Evolutionary conservation across 495 filamentous ascomycete genomes (phyloP).

Genomic region (Aspergillus cavernicola): DNA sequence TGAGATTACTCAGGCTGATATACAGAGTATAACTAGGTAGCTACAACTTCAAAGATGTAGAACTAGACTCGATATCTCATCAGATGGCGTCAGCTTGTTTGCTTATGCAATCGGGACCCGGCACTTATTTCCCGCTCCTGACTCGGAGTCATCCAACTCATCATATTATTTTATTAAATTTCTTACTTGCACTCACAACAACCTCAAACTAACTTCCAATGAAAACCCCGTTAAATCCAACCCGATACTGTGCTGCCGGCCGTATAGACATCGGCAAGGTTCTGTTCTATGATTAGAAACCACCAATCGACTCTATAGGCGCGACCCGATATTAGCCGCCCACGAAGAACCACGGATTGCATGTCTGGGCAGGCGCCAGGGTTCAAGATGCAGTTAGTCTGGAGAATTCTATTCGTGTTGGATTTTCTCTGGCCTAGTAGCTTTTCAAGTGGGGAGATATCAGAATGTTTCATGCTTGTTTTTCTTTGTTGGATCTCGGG

Average conservation of each 20-base stretch:
- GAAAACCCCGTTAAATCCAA: background rate
- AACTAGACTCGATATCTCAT: too few species aligned
- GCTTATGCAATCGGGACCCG: too few species aligned
- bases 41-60: too few species aligned
- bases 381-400: background rate
- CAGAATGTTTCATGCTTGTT: background rate
- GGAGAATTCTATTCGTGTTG: background rate
- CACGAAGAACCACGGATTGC: background rate
- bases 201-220: background rate
- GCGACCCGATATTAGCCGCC: constrained; percentile 7
- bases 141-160: background rate
- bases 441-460: background rate
- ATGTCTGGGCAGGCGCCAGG: constrained; percentile 4
- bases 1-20: too few species aligned
- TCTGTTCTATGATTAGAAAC: constrained; percentile 7
- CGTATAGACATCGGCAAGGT: background rate
- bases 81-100: too few species aligned
- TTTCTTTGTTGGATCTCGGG: background rate
- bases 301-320: background rate
- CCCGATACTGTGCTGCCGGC: background rate
- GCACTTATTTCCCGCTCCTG: too few species aligned
- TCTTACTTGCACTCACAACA: too few species aligned
- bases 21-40: too few species aligned
- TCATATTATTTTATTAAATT: too few species aligned
- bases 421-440: background rate